Evolutionary conservation across 306 rosid genomes (phyloP), one percentile per base, ranked within the genome.

Genomic region (Senna siamea): DNA sequence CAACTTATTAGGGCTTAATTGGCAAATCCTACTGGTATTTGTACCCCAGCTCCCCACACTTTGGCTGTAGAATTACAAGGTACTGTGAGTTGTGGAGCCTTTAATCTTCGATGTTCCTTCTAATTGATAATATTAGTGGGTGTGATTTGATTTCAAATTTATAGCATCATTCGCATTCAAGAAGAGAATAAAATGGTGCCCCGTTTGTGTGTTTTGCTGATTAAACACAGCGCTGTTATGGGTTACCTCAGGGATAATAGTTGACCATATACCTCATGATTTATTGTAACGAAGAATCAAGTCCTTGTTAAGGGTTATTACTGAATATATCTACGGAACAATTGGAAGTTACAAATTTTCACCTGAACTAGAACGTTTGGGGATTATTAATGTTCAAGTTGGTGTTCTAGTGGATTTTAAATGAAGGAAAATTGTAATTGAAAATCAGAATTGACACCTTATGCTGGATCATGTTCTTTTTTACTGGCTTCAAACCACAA

Each of bases 1-100:
- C 72, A 43, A 59, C 57, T 26, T n/a, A 2, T 7, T 68, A 23
- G 56, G 57, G 13, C 40, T 58, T 60, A 22, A 54, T 56, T 14
- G 69, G 46, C 5, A 48, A 72, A 58, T 70, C 44, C 63, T 66
- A 69, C 17, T 43, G 51, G 40, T 70, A 4, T 69, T 63, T 44
- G n/a, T 4, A 15, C 55, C 56, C 47, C 62, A 20, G 72, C 66
- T 52, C 62, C 68, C 47, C 54, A 14, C 52, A 38, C 55, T 37
- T 34, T 18, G 34, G 34, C 51, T 48, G 50, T 40, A 19, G 50
- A 63, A 63, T 63, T 10, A 53, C 32, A 48, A 80, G 85, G 85
- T 74, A 40, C 56, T 66, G 41, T 65, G 77, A 53, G 50, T 69
- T 48, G 19, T 20, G 55, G 44, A 72, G 54, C 73, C 70, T 76